These are phyloP conservation scores for Cucumis sativus DNA, from an alignment of 306 rosid genomes.

Conservation along the genomic window Cucumber_9930_V3 NC_026656.2:5792501-5793000, in stretches of 20 bases:
- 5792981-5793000: conserved; percentile 82
- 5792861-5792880: conserved; percentile 9
- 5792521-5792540: not conserved
- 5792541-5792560: not conserved
- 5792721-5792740: not conserved
- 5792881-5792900: conserved; percentile 52
- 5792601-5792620: not conserved
- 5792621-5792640: not conserved
- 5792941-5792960: conserved; percentile 83
- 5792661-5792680: not conserved
- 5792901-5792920: conserved; percentile 57
- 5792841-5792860: not conserved
- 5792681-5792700: not conserved
- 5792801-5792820: not conserved
- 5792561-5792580: not conserved
- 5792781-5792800: not conserved
- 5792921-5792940: conserved; percentile 42
- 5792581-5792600: not conserved
- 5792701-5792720: not conserved
- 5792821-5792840: not conserved
- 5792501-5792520: not conserved
- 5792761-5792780: not conserved
- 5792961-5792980: conserved; percentile 76
- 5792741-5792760: not conserved
- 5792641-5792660: not conserved